Conservation (phyloP, 352 stramenopile genomes). For the Pythium biforme region DNA sequence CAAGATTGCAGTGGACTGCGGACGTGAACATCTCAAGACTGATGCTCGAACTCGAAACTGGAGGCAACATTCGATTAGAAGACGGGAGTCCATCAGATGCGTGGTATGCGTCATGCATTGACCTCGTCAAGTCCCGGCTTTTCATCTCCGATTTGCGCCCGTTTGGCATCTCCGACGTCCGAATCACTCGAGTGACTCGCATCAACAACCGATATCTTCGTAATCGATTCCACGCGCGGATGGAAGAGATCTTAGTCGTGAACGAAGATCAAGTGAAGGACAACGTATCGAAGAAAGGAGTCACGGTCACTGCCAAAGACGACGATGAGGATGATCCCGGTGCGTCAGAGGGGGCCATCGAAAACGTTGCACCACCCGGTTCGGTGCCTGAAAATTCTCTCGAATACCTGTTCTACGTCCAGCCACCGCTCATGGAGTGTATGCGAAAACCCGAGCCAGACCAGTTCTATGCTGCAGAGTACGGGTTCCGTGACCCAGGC, state of each 20-base stretch:
- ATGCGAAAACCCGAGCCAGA: conserved; percentile 40
- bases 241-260: conserved; percentile 71
- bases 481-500: conserved; percentile 57
- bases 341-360: background rate
- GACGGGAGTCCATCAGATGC: conserved; percentile 78
- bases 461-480: conserved; percentile 62
- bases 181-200: conserved; percentile 79
- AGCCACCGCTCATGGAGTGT: conserved; percentile 46
- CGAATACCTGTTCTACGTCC: conserved; percentile 83
- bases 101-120: conserved; percentile 84
- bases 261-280: conserved; percentile 65
- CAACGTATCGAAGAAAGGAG: conserved; percentile 79
- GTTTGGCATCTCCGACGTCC: conserved; percentile 62
- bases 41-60: conserved; percentile 88
- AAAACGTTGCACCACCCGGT: conserved; percentile 23
- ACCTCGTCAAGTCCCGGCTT: conserved; percentile 76
- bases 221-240: conserved; percentile 82
- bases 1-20: conserved; percentile 44
- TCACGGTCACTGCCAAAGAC: conserved; percentile 50
- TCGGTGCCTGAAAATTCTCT: conserved; percentile 53
- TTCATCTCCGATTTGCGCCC: conserved; percentile 50
- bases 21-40: conserved; percentile 81
- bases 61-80: conserved; percentile 90
- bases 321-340: conserved; percentile 26
- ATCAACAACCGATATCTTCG: conserved; percentile 89